Base-by-base conservation (phyloP, 129 eudicot genomes). In the Lactuca saligna region DNA sequence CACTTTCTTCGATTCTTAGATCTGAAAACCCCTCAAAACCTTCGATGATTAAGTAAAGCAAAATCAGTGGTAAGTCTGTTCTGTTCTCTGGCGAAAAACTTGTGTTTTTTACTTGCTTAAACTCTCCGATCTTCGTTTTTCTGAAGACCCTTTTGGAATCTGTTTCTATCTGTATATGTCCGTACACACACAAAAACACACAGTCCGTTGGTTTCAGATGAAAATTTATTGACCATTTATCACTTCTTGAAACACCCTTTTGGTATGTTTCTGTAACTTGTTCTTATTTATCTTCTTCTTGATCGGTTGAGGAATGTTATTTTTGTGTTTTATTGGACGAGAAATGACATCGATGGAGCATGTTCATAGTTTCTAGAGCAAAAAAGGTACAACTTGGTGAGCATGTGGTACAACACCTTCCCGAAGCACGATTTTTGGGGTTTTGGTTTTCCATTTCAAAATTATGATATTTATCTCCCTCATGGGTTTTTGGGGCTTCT, bases 281-380 rank as follows among this genome's bases (percentile, higher is more conserved):
- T 55, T 41, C 1, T 56, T 42, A 59, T 7, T 20, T 66, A 53
- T 60, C 31, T 32, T 60, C 55, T 72, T 73, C 54, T 57, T 60
- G 82, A 79, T 79, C 59, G 51, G 78, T 72, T 66, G 69, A 66
- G 65, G 65, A 72, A 79, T 79, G 73, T 53, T 69, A 79, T 66
- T 39, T 66, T 68, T 60, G 75, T 73, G 78, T 55, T 51, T 70
- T 58, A 54, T 65, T 67, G 54, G 74, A 38, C 37, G 20, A 61
- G 57, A 69, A 74, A 63, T 37, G 75, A 49, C 79, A 68, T 63
- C 69, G 69, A 55, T 73, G 78, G 66, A 74, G 80, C 72, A 74
- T 68, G 62, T 63, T 63, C 17, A 32, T 15, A 68, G 67, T 57
- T 60, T 61, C 17, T 17, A 35, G 63, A 46, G 78, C 69, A 60